Conservation (phyloP, 441 rosid species). For the Gossypium trilobum region DNA sequence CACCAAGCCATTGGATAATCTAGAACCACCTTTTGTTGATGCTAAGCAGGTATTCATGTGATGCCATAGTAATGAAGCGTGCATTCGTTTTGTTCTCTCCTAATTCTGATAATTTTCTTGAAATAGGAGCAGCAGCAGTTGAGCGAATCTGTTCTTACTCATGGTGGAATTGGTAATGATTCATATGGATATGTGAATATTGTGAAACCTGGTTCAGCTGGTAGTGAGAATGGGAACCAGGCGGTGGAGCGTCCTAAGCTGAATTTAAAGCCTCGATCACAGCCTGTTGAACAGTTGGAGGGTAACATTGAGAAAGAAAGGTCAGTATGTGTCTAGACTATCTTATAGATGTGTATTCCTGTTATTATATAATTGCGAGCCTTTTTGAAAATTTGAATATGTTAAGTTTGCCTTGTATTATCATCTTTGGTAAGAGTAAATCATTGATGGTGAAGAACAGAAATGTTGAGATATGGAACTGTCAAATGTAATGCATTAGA, state of each 20-base stretch:
- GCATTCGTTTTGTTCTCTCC: conserved; percentile 1
- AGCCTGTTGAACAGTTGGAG: conserved; percentile 41
- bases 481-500: not conserved
- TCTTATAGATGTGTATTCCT: not conserved
- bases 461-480: not conserved
- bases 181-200: conserved; percentile 25
- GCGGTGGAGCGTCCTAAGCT: conserved; percentile 49
- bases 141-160: conserved; percentile 21
- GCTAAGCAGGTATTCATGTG: conserved; percentile 34
- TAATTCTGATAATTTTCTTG: conserved; percentile 20
- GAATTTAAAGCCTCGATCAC: conserved; percentile 54
- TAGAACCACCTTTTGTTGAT: conserved; percentile 35
- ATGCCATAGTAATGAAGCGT: not conserved
- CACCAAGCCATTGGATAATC: conserved; percentile 45
- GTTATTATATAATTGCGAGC: not conserved
- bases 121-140: conserved; percentile 27
- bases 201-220: conserved; percentile 33
- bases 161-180: conserved; percentile 28
- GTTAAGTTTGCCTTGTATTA: not conserved
- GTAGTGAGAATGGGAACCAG: conserved; percentile 39
- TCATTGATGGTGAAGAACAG: not conserved
- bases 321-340: conserved; percentile 24
- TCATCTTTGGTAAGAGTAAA: not conserved
- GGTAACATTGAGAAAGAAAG: conserved; percentile 47
- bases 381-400: not conserved